These are phyloP conservation scores for Ophiocordyceps camponoti-leonardi DNA, from an alignment of 2,329 filamentous ascomycete species.

Conservation along the genomic window DNA sequence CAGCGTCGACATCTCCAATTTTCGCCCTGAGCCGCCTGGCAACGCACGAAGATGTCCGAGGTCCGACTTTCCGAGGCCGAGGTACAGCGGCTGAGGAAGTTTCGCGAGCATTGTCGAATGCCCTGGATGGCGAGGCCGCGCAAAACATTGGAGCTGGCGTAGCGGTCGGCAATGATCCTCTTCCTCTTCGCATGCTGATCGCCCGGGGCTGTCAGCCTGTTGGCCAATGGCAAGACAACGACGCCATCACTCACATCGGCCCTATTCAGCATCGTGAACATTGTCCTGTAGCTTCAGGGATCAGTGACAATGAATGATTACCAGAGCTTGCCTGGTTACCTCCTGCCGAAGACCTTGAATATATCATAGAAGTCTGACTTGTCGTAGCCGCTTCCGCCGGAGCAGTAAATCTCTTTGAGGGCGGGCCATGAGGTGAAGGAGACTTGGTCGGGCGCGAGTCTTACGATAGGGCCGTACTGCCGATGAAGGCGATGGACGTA, in stretches of 20 bases:
- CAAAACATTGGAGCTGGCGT: conserved; percentile 52
- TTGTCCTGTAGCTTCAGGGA: conserved; percentile 23
- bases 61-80: conserved; percentile 21
- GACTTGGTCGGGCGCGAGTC: conserved; percentile 39
- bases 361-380: conserved; percentile 48
- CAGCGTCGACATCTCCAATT: neutral
- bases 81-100: conserved; percentile 36
- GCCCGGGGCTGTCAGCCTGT: neutral
- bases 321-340: conserved; percentile 18
- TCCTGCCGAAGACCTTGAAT: conserved; percentile 38
- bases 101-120: conserved; percentile 36
- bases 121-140: conserved; percentile 34
- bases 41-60: conserved; percentile 43
- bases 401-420: conserved; percentile 45
- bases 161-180: conserved; percentile 46
- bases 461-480: conserved; percentile 37
- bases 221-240: neutral
- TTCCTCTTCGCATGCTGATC: conserved; percentile 45
- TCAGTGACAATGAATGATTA: neutral
- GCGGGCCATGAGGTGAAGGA: conserved; percentile 38
- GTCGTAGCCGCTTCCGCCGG: conserved; percentile 44
- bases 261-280: conserved; percentile 42
- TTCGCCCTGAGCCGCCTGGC: neutral
- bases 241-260: conserved; percentile 22
- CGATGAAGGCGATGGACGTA: conserved; percentile 39